phyloP scores from a whole-genome alignment of 2,329 filamentous ascomycete genomes.

The Xylaria hypoxylon region DNA sequence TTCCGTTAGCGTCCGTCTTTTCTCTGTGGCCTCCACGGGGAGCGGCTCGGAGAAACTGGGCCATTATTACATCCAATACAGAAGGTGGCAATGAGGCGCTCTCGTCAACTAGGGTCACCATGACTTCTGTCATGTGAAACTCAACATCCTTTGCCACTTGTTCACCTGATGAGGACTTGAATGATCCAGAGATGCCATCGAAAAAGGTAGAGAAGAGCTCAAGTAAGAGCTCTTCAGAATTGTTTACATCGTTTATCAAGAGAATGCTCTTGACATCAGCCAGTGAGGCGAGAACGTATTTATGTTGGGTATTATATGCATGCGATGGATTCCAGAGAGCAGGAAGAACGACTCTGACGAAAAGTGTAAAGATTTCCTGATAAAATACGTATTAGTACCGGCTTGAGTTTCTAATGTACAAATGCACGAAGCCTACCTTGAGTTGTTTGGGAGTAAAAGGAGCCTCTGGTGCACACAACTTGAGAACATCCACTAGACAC shows the following conservation, averaged over 20 bases:
- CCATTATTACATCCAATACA: slow-evolving; percentile 92
- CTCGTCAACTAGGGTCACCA: slow-evolving; percentile 90
- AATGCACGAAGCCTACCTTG: slow-evolving; percentile 70
- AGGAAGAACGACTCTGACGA: slow-evolving; percentile 85
- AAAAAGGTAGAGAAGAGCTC: slow-evolving; percentile 90
- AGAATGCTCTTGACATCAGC: slow-evolving; percentile 95
- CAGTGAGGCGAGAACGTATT: slow-evolving; percentile 89
- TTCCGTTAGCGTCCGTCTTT: slow-evolving; percentile 73
- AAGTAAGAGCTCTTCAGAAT: slow-evolving; percentile 81
- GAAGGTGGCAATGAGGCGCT: slow-evolving; percentile 79
- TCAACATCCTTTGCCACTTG: slow-evolving; percentile 93
- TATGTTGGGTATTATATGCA: slow-evolving; percentile 92
- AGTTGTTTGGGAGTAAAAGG: slow-evolving; percentile 91
- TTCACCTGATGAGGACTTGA: slow-evolving; percentile 80
- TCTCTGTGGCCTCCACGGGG: slow-evolving; percentile 72
- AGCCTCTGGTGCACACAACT: slow-evolving; percentile 92
- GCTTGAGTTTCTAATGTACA: slow-evolving; percentile 18
- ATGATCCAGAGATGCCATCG: slow-evolving; percentile 85
- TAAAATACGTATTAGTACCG: slow-evolving; percentile 42
- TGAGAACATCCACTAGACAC: slow-evolving; percentile 92
- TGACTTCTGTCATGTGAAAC: slow-evolving; percentile 87
- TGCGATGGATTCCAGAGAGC: slow-evolving; percentile 87
- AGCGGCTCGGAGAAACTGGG: slow-evolving; percentile 92
- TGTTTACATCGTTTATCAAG: slow-evolving; percentile 87
- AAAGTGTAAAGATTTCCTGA: slow-evolving; percentile 92